Conservation (phyloP, 805 yeast genomes). For the Candida cerambycidarum region DNA sequence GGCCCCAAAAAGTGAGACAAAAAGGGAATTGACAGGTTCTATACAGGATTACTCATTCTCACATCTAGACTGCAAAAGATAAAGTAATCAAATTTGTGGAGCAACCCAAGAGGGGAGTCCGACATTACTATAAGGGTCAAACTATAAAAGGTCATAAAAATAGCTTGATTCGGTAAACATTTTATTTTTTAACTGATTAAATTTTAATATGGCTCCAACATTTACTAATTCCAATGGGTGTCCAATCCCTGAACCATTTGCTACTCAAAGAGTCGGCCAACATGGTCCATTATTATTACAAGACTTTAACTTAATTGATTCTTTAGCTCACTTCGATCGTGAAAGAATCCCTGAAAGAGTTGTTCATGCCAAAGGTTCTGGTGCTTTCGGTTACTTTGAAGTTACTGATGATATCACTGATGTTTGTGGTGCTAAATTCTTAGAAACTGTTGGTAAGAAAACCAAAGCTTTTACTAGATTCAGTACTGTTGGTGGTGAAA, state of each 20-base stretch:
- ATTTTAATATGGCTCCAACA: conserved; percentile 41
- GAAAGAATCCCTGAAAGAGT: conserved; percentile 92
- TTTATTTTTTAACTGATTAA: not conserved
- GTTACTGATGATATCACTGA: conserved; percentile 84
- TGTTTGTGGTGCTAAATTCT: conserved; percentile 66
- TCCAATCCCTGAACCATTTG: conserved; percentile 73
- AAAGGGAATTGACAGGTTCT: not conserved
- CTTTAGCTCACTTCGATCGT: conserved; percentile 83
- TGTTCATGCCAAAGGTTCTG: conserved; percentile 92
- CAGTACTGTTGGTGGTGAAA: conserved; percentile 87
- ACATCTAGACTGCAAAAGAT: conserved; percentile 3
- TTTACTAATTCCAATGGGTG: conserved; percentile 73
- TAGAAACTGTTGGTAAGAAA: conserved; percentile 74
- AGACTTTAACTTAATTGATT: conserved; percentile 77
- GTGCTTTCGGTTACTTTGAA: conserved; percentile 85
- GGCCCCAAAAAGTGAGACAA: conserved; percentile 2
- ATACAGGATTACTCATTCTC: not conserved
- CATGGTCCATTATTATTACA: conserved; percentile 81
- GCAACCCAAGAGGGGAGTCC: not conserved
- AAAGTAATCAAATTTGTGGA: conserved; percentile 5
- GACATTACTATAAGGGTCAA: not conserved
- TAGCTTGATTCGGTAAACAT: no score
- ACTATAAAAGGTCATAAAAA: conserved; percentile 1
- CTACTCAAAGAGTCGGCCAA: conserved; percentile 73
- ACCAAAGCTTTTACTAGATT: conserved; percentile 73